A percentile compares a stretch with the other conserved stretches of the same genome.
phyloP scores from a whole-genome alignment of 306 rosid species.

The Cucurbita moschata region DNA sequence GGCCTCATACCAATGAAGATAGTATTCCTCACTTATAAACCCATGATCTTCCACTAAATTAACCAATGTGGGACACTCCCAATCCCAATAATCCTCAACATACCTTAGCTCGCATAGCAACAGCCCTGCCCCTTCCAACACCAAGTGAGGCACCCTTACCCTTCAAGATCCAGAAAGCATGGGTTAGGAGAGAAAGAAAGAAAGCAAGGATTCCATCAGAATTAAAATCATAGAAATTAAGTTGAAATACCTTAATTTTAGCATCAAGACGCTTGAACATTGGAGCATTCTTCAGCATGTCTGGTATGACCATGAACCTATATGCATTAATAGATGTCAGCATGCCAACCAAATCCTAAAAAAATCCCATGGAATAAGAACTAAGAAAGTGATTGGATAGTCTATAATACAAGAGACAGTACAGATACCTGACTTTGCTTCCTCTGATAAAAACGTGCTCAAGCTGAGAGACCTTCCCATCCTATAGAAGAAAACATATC shows the following conservation, averaged over 20 bases:
- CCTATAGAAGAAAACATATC: conserved; percentile 35
- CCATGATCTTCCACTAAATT: too few species aligned
- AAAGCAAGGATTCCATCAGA: background rate
- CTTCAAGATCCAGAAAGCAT: conserved; percentile 30
- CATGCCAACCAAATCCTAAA: background rate
- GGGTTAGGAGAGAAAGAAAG: conserved; percentile 1
- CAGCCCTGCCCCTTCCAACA: conserved; percentile 98
- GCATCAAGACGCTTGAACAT: conserved; percentile 99
- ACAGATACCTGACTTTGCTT: conserved; percentile 81
- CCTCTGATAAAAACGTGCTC: conserved; percentile 97
- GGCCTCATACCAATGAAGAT: too few species aligned
- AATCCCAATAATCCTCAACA: too few species aligned
- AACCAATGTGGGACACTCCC: too few species aligned
- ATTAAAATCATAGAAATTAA: background rate
- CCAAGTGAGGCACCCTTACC: conserved; percentile 98
- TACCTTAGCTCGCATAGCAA: conserved; percentile 95
- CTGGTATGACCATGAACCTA: conserved; percentile 98
- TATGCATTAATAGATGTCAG: conserved; percentile 1
- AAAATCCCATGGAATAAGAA: background rate
- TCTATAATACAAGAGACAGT: background rate
- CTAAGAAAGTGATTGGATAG: background rate
- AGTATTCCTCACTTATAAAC: too few species aligned
- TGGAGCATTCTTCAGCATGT: conserved; percentile 97
- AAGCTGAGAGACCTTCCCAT: conserved; percentile 85
- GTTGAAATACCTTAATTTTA: conserved; percentile 57